Base-by-base conservation (phyloP, 1,139 yeast species). In the Pichia sp. region DNA sequence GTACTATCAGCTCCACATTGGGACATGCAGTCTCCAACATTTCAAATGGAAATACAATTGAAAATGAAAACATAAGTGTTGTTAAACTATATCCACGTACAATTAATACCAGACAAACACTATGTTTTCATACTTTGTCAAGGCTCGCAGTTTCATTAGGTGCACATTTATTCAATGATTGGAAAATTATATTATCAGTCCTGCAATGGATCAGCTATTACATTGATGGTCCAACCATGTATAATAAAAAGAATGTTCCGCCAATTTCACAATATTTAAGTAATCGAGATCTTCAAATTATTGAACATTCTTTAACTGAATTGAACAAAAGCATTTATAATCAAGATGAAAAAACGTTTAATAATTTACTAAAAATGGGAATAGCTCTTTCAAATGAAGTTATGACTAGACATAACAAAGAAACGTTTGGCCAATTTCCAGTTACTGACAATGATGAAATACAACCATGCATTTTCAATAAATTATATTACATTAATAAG, bases 81-180 rank as follows among this genome's bases (percentile, higher is more conserved):
- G 6, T 47, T 7, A 56, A 60, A 7, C 59, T 73, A 27, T 74
- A 72, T 50, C 67, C 79, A 5, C 70, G 84, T 56, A 71, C 64
- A 46, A 71, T 84, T 52, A 81, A 81, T 58, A 69, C 85, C 0
- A 72, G 95, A 51, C 85, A 89, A 62, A 75, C 86, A 3, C 74
- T 83, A n/a, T 83, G 96, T 60, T 79, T 88, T 46, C 73, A 96
- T 48, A 96, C 96, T 0, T 68, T 91, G 46, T 71, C 84, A 3
- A 86, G 88, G 56, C 71, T 93, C 46, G 91, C 93, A 0, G 75
- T 84, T 3, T 86, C 96, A 0, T 68, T 91, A 30, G 97, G 96
- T 0, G 78, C 91, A 0, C 77, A 83, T 0, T 72, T 91, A 25
- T 77, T 77, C 10, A 65, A 70, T 1, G 80, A 88, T 31, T 93